These are phyloP conservation scores for Corylus avellana DNA, from an alignment of 306 rosid species.

Conservation along the genomic window DNA sequence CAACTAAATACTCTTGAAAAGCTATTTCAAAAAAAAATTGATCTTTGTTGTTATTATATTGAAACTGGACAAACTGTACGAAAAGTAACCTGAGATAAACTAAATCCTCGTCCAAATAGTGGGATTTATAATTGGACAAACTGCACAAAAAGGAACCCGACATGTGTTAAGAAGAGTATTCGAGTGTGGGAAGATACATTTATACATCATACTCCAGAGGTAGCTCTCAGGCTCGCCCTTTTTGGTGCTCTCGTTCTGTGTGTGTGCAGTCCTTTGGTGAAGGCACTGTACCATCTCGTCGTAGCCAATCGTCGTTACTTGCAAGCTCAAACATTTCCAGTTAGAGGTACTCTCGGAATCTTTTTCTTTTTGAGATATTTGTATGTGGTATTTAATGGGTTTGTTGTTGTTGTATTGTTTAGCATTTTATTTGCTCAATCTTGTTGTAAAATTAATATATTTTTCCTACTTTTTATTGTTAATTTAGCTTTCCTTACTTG, in stretches of 20 bases:
- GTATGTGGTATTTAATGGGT: not conserved
- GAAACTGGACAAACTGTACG: not conserved
- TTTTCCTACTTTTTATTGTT: not conserved
- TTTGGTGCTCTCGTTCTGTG: constrained; percentile 20
- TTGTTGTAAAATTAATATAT: not conserved
- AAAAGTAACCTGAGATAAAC: no score
- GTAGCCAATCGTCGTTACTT: constrained; percentile 18
- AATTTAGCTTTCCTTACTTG: not conserved
- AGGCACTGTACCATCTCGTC: constrained; percentile 30
- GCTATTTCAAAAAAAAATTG: no score
- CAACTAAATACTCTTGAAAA: no score
- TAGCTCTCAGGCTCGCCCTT: constrained; percentile 36
- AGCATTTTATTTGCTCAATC: constrained; percentile 9
- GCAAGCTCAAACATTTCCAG: constrained; percentile 23
- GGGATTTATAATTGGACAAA: constrained; percentile 12
- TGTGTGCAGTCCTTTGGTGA: not conserved
- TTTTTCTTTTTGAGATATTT: constrained; percentile 24
- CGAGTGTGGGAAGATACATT: constrained; percentile 4
- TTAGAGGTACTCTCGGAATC: constrained; percentile 23
- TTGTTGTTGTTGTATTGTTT: constrained; percentile 3
- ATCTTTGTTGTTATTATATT: no score
- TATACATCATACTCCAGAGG: constrained; percentile 28
- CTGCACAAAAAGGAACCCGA: constrained; percentile 27
- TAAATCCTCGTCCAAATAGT: no score
- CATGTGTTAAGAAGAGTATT: not conserved